A percentile compares a stretch with the other conserved stretches of the same genome.
These are phyloP conservation scores for Casuarina equisetifolia DNA, from an alignment of 306 rosid species.

Conservation along the genomic window DNA sequence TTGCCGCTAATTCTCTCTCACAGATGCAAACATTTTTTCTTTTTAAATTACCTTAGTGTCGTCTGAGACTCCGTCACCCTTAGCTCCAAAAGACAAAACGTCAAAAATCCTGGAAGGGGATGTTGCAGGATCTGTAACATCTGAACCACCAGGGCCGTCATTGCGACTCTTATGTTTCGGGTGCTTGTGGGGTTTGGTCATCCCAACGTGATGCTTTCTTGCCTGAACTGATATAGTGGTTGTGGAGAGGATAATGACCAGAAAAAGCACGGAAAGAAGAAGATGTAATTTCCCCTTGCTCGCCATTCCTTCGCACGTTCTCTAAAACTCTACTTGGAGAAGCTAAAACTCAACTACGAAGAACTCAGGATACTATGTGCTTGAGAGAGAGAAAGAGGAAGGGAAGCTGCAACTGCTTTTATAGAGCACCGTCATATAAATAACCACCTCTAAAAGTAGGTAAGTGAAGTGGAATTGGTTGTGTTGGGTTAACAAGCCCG, in stretches of 20 bases:
- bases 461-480: no score
- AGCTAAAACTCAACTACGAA: constrained; percentile 2
- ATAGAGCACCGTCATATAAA: constrained; percentile 30
- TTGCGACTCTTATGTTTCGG: constrained; percentile 39
- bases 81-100: constrained; percentile 74
- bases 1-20: neutral
- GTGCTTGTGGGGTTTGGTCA: constrained; percentile 44
- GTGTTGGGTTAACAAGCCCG: no score
- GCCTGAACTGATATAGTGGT: constrained; percentile 58
- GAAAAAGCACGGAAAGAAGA: constrained; percentile 36
- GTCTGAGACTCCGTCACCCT: constrained; percentile 75
- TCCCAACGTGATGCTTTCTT: constrained; percentile 53
- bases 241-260: constrained; percentile 38
- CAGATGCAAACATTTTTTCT: neutral
- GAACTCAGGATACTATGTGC: constrained; percentile 26
- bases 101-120: constrained; percentile 46
- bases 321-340: constrained; percentile 2
- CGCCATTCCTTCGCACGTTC: constrained; percentile 37
- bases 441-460: neutral
- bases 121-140: constrained; percentile 42
- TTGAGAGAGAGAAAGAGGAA: neutral
- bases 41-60: constrained; percentile 63
- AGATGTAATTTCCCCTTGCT: constrained; percentile 33
- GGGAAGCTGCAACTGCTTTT: constrained; percentile 24
- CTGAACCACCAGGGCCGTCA: constrained; percentile 30